Conservation (phyloP, 2,329 filamentous ascomycete genomes). For the Aspergillus terreus region DNA sequence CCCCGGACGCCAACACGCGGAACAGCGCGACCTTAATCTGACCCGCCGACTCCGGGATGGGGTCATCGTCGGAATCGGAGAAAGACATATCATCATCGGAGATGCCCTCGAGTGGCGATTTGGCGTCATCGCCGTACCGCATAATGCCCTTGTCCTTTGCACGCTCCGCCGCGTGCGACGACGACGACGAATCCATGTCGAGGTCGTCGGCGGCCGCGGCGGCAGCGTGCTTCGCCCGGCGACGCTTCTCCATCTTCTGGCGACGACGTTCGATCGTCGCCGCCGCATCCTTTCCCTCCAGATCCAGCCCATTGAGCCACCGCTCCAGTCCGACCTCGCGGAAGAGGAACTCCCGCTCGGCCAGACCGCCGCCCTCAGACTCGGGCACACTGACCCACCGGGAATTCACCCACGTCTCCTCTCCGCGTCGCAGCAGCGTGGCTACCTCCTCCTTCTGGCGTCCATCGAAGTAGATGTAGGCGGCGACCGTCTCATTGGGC, state of each 20-base stretch:
- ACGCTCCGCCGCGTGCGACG: constrained; percentile 14
- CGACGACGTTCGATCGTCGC: constrained; percentile 67
- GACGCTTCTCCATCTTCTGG: constrained; percentile 74
- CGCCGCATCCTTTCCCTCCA: constrained; percentile 88
- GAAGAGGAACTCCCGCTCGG: constrained; percentile 95
- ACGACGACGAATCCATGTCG: constrained; percentile 29
- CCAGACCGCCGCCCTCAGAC: constrained; percentile 85
- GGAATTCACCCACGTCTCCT: constrained; percentile 99
- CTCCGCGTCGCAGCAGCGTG: constrained; percentile 82
- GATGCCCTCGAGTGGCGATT: constrained; percentile 68
- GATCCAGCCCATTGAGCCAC: constrained; percentile 92
- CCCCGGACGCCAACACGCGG: constrained; percentile 87
- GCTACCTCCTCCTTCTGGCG: constrained; percentile 94
- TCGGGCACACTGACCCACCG: constrained; percentile 94
- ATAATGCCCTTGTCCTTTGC: constrained; percentile 57
- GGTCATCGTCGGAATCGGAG: constrained; percentile 79
- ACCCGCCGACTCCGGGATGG: constrained; percentile 82
- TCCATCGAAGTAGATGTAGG: constrained; percentile 98
- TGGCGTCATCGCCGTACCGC: constrained; percentile 74
- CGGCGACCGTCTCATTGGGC: constrained; percentile 93
- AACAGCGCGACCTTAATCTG: constrained; percentile 99
- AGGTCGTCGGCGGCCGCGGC: constrained; percentile 52
- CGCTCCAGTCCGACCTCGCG: constrained; percentile 92
- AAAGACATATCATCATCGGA: constrained; percentile 65
- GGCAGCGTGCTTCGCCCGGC: constrained; percentile 71